Percentiles rank a stretch among this genome's conserved stretches.
Evolutionary conservation across 1,284 basidiomycete genomes (phyloP).

Genomic region (Chondrostereum purpureum): DNA sequence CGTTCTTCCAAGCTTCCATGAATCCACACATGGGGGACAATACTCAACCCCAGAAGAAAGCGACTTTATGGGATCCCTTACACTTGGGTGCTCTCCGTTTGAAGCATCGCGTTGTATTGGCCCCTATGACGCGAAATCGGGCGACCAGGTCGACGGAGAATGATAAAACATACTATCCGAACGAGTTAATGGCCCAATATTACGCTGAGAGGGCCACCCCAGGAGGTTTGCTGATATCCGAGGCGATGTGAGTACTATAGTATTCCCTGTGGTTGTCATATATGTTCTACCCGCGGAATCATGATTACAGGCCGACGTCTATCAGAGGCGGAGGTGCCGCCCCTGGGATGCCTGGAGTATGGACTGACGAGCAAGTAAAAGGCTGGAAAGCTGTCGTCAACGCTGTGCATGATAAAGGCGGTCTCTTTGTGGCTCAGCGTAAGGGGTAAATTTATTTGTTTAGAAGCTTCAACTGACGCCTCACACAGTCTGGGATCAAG

Average conservation of each 20-base stretch:
- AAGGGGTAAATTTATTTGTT: neutral
- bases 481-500: neutral
- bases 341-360: neutral
- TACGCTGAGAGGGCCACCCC: neutral
- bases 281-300: no score
- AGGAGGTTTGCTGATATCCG: neutral
- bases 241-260: neutral
- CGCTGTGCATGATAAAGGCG: neutral
- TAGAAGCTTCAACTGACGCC: neutral
- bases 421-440: neutral
- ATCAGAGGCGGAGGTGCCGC: neutral
- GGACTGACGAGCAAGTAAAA: neutral
- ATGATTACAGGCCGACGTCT: neutral
- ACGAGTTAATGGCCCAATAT: neutral
- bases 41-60: no score
- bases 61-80: neutral
- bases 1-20: no score
- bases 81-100: neutral
- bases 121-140: constrained; percentile 1
- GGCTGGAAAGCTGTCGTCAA: neutral
- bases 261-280: no score
- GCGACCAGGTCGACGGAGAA: neutral
- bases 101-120: neutral
- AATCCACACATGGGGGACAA: no score
- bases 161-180: neutral